Evolutionary conservation across 2,329 filamentous ascomycete species (phyloP).

Genomic region (Arthrobotrys pseudoclavata): DNA sequence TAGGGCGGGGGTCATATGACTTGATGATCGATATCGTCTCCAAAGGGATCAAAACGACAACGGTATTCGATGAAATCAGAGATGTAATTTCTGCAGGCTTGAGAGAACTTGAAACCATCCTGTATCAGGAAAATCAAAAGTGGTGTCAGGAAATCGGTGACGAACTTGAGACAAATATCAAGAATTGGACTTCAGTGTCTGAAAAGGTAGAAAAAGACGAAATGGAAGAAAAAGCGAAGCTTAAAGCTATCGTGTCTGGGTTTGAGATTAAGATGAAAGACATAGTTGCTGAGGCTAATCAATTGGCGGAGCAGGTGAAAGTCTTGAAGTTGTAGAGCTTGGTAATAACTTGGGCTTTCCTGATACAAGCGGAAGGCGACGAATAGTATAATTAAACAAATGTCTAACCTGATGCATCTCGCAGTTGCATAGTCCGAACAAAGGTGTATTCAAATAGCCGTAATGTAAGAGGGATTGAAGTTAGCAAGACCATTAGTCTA

Average conservation of each 20-base stretch:
- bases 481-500: not conserved
- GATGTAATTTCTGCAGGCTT: constrained; percentile 8
- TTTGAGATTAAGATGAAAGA: constrained; percentile 15
- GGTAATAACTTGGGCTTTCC: too few relatives aligned
- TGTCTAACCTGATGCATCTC: too few relatives aligned
- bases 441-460: too few relatives aligned
- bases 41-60: constrained; percentile 1
- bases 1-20: constrained; percentile 32
- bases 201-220: constrained; percentile 35
- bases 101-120: not conserved
- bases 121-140: constrained; percentile 23
- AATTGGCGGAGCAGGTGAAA: not conserved
- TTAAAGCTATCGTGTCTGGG: constrained; percentile 9
- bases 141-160: constrained; percentile 37
- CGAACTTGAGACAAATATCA: constrained; percentile 49
- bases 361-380: too few relatives aligned
- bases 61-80: constrained; percentile 16
- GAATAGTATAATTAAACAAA: too few relatives aligned
- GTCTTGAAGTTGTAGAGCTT: too few relatives aligned
- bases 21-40: constrained; percentile 34
- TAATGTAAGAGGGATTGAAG: not conserved
- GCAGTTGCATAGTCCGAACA: too few relatives aligned
- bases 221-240: constrained; percentile 34
- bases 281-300: constrained; percentile 12
- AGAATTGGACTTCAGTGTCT: constrained; percentile 34